Evolutionary conservation across 1,284 basidiomycete species (phyloP), one percentile per base, ranked within the genome.

Genomic region (Malassezia slooffiae): DNA sequence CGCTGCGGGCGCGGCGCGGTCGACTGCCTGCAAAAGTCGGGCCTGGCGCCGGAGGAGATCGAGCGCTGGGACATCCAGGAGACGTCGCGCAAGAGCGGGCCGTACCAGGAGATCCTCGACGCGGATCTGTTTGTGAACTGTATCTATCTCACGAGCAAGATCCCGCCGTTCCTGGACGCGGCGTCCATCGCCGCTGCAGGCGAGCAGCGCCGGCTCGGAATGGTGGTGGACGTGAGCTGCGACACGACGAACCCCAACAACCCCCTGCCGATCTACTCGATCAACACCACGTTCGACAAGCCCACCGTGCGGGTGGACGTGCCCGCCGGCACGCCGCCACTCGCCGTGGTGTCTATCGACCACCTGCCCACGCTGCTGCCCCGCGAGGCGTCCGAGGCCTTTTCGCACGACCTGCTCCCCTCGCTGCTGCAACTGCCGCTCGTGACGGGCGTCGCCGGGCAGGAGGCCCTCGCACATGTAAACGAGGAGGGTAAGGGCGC

Each of bases 41-140:
- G 91, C 22, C 73, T 97, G 13, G 41, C 43, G 7, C 24, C 55
- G 60, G 81, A 89, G 44, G 82, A 97, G 70, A 95, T 99, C 61
- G 41, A 88, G 72, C 90, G 95, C 75, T 99, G 93, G 93, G 93
- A 97, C 72, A 76, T 97, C 75, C 81, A 77, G 16, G 93, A 99
- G 75, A 99, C 93, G 6, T 50, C 51, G 11, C 84, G 83, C 62
- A 93, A 91, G 75, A 88, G 90, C 39, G 93, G 93, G 1, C 93
- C 93, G 0, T 99, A 96, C 76, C 74, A 80, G 51, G 90, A 96
- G 73, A 87, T 99, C 54, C 77, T 97, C 33, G 87, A 91, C 58
- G 91, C 89, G 53, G 93, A 99, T 73, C 81, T 99, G 67, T 96
- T 99, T 66, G 81, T 99, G 76, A 99, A 99, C 76, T 97, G 93